Conservation (phyloP, 2,329 filamentous ascomycete genomes). For the Clarireedia paspali region DNA sequence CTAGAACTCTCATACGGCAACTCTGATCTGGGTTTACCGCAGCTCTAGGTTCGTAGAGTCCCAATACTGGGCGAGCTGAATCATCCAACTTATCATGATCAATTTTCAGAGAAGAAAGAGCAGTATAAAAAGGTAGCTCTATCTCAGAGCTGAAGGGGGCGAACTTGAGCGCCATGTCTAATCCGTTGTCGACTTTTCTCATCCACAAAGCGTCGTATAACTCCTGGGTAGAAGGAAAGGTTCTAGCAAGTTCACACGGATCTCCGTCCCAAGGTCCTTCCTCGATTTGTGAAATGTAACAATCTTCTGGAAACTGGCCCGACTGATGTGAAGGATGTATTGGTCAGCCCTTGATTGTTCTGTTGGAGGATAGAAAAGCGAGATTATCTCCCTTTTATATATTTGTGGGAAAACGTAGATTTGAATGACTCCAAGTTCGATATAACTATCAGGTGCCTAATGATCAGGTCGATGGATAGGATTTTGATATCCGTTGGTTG, state of each 20-base stretch:
- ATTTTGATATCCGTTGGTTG: background rate
- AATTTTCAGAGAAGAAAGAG: constrained; percentile 88
- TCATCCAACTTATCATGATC: constrained; percentile 96
- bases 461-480: background rate
- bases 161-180: constrained; percentile 52
- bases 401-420: background rate
- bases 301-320: background rate
- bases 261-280: constrained; percentile 7
- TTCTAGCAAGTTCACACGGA: background rate
- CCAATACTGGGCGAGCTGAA: constrained; percentile 77
- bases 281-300: constrained; percentile 1
- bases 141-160: constrained; percentile 90
- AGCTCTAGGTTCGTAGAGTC: constrained; percentile 78
- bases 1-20: constrained; percentile 84
- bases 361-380: no score
- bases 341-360: background rate
- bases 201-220: background rate
- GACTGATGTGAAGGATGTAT: background rate
- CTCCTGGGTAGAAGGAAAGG: background rate
- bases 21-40: constrained; percentile 65
- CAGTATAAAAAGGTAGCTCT: constrained; percentile 89
- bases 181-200: background rate
- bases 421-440: no score
- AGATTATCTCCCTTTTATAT: background rate
- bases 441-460: no score